Base-by-base conservation (phyloP, 805 yeast species). In the Torulaspora gathmanii region DNA sequence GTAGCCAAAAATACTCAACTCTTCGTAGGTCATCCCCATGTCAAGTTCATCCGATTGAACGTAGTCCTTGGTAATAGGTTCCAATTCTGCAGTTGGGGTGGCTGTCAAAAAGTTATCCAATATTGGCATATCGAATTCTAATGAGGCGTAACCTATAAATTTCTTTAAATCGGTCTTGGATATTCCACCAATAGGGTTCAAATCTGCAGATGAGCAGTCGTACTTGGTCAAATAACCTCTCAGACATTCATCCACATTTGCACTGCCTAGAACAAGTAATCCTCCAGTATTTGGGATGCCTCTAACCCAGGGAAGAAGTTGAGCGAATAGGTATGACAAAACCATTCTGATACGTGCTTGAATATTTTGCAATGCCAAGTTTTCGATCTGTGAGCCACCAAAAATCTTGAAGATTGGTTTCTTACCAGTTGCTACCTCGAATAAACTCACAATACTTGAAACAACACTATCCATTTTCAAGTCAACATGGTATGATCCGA, bases 21-120 rank as follows among this genome's bases (percentile, higher is more conserved):
- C 99, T 53, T 90, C 95, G 59, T 93, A 93, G 0, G 96, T 86
- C 83, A 95, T 85, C 1, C 99, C 99, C 99, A 93, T 93, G 61
- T 93, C 99, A 11, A 79, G 81, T 66, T 93, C 99, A 65, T 93
- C 99, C 26, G 95, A 85, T 66, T 93, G 99, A 12, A 91, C 95
- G 57, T 93, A 91, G 45, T 80, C 75, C 52, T 84, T 82, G 0
- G 99, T 93, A 43, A 88, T 91, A 28, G 99, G 99, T 60, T 93
- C 99, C 41, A 93, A 75, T 64, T 93, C 99, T 0, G 99, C 99
- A 0, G 99, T 91, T 25, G 99, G 99, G 0, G 93, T 84, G 0
- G 99, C 99, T 54, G 77, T 80, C 37, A 93, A 71, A 63, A 95
- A 93, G 7, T 81, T 84, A 35, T 75, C 68, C 52, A 93, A 70